phyloP scores from a whole-genome alignment of 208 protist genomes.

The Wallacemonas rigidus region DNA sequence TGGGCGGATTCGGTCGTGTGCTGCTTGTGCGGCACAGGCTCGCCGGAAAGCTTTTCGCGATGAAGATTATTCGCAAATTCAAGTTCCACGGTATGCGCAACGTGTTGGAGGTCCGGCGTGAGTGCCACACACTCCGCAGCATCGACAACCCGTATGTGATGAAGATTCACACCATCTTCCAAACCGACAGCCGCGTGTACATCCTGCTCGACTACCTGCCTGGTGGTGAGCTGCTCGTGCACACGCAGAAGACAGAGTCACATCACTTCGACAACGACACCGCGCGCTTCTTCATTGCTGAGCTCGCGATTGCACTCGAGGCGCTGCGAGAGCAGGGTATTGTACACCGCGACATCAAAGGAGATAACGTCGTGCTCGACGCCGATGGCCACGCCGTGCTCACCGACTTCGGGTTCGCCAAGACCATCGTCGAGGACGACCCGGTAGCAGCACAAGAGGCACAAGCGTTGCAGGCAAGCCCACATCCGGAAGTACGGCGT shows the following conservation, averaged over 20 bases:
- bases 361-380: constrained; percentile 87
- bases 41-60: constrained; percentile 54
- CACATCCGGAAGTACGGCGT: constrained; percentile 19
- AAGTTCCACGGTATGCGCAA: constrained; percentile 56
- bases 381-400: constrained; percentile 74
- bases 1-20: constrained; percentile 76
- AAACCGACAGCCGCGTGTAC: constrained; percentile 85
- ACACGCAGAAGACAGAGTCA: constrained; percentile 67
- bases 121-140: constrained; percentile 63
- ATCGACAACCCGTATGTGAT: constrained; percentile 89
- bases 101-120: constrained; percentile 67
- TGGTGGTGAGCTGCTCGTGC: constrained; percentile 94
- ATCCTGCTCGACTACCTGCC: constrained; percentile 92
- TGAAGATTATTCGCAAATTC: constrained; percentile 77
- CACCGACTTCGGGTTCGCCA: constrained; percentile 90
- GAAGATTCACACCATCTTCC: constrained; percentile 79
- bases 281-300: constrained; percentile 89
- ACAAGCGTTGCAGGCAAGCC: neutral
- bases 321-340: constrained; percentile 79
- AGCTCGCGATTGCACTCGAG: constrained; percentile 87
- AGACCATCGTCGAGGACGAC: constrained; percentile 51
- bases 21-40: constrained; percentile 70
- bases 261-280: constrained; percentile 55
- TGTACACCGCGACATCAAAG: constrained; percentile 89
- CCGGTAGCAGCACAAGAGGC: constrained; percentile 46